Base-by-base conservation (phyloP, 1,139 yeast species). In the Arxiozyma telluris region DNA sequence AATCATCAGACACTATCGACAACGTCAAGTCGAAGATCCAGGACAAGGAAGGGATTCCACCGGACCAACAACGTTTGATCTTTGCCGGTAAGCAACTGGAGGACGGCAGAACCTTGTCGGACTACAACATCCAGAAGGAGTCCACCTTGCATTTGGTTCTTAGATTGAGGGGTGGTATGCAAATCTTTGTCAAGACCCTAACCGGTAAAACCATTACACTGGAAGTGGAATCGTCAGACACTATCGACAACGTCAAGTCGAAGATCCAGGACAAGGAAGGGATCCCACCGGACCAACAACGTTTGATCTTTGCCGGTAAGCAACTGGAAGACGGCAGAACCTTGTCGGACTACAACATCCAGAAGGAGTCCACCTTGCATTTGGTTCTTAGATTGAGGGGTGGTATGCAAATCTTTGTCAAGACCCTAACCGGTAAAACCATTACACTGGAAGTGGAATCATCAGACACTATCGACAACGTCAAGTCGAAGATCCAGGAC, bases 191-290 rank as follows among this genome's bases (percentile, higher is more conserved):
- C 52, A 76, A 77, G 76, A 83, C 88, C 20, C 74, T 83, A 65
- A 83, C 88, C 11, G 88, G 88, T 70, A 83, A 83, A 74, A 83
- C 89, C 47, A 83, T 83, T 61, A 83, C 87, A 25, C 70, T 82
- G 55, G 87, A 82, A 69, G 86, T 82, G 47, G 87, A 83, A 66
- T 83, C 87, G 17, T 82, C 87, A 3, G 87, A 83, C 73, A 82
- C 87, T 53, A 83, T 83, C 58, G 88, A 83, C 69, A 82, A 83
- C 64, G 97, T 93, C 82, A 91, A 93, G 83, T 82, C 96, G 76
- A 90, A 91, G 86, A 91, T 93, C 76, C 96, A 89, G 80, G 97
- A 89, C 83, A 89, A 89, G 81, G 97, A 90, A 77, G 97, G 97
- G 71, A 90, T 91, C 69, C 97, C 97, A 75, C 96, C 97, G 65